Evolutionary conservation across 2,329 filamentous ascomycete genomes (phyloP).

Genomic region (Coniella vitis): DNA sequence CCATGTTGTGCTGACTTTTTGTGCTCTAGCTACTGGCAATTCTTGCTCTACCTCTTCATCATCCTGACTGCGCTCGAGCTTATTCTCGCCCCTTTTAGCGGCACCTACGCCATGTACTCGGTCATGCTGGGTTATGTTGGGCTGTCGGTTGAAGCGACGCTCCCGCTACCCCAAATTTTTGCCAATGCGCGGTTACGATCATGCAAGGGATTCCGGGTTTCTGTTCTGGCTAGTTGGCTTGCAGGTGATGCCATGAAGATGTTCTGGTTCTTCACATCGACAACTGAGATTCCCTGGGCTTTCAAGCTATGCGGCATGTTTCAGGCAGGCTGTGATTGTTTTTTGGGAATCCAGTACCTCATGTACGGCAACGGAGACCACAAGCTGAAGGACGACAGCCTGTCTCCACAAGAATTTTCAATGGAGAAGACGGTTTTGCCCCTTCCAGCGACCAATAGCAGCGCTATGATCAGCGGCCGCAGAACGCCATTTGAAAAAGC

Average conservation of each 20-base stretch:
- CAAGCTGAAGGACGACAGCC: constrained; percentile 26
- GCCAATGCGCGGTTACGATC: constrained; percentile 62
- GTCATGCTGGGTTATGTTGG: constrained; percentile 66
- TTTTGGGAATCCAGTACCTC: constrained; percentile 68
- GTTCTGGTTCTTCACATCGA: constrained; percentile 74
- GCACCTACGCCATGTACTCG: constrained; percentile 60
- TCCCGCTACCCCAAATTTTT: constrained; percentile 73
- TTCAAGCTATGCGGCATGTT: constrained; percentile 81
- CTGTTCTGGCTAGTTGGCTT: constrained; percentile 71
- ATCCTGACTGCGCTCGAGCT: constrained; percentile 58
- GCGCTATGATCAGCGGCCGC: constrained; percentile 17
- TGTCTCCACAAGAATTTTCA: not conserved
- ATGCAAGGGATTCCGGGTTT: constrained; percentile 71
- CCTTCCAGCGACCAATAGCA: not conserved
- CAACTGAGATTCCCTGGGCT: constrained; percentile 62
- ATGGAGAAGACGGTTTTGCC: constrained; percentile 17
- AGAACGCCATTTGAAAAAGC: constrained; percentile 16
- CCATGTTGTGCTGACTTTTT: constrained; percentile 20
- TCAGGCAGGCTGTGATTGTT: constrained; percentile 69
- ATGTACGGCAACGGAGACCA: constrained; percentile 54
- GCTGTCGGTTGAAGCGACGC: constrained; percentile 70
- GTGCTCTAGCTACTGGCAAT: constrained; percentile 63
- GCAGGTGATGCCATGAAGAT: constrained; percentile 80
- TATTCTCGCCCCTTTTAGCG: constrained; percentile 51
- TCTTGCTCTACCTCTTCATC: constrained; percentile 61